These are phyloP conservation scores for Oryza brachyantha DNA, from an alignment of 176 grass and related monocot genomes.

Conservation along the genomic window DNA sequence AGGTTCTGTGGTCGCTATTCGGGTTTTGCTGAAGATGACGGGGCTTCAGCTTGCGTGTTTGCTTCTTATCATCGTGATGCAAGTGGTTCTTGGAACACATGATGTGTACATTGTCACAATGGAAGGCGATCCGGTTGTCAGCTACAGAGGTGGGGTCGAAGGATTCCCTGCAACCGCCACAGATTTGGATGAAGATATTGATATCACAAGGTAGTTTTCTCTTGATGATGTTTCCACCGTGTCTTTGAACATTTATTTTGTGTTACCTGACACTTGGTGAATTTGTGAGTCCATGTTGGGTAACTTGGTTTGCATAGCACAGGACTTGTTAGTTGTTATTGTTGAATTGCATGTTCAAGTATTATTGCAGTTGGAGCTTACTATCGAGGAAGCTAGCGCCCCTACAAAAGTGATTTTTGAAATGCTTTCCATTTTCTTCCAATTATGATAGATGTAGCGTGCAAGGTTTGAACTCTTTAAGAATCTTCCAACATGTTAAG, in stretches of 20 bases:
- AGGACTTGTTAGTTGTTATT: not conserved
- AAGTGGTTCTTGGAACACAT: slow-evolving; percentile 52
- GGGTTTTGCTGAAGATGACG: slow-evolving; percentile 45
- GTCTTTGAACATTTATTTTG: not conserved
- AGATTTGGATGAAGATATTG: slow-evolving; percentile 73
- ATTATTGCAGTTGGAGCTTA: not conserved
- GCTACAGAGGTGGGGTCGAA: slow-evolving; percentile 67
- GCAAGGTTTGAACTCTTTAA: not conserved
- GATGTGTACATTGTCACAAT: slow-evolving; percentile 94
- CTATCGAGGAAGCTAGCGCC: not conserved
- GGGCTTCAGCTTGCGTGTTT: slow-evolving; percentile 35
- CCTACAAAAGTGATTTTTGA: not conserved
- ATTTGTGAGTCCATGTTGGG: not conserved
- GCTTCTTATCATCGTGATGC: slow-evolving; percentile 48
- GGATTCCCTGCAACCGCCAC: slow-evolving; percentile 64
- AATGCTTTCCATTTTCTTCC: not conserved
- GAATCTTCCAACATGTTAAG: not conserved
- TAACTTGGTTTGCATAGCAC: not conserved
- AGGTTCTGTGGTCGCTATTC: not conserved
- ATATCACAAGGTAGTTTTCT: slow-evolving; percentile 62
- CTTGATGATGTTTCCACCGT: not conserved
- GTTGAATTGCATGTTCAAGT: not conserved
- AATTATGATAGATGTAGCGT: not conserved
- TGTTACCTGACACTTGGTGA: not conserved
- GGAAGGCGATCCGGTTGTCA: slow-evolving; percentile 86